phyloP scores from a whole-genome alignment of 2,329 filamentous ascomycete species.

The Fusarium newnesense region DNA sequence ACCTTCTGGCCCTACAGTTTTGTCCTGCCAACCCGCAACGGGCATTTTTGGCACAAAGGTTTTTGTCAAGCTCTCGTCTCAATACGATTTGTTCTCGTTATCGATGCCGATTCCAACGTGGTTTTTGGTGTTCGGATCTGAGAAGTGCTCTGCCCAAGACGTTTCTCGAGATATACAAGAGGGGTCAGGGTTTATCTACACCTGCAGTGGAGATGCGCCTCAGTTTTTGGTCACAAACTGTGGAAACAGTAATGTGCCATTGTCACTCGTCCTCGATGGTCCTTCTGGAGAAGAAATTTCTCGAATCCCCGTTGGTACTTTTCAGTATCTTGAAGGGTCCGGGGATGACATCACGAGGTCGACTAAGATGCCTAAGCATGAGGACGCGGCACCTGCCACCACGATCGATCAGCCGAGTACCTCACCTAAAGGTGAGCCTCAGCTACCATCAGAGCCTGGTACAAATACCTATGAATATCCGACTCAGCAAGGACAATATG shows the following conservation, averaged over 20 bases:
- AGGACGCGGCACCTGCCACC: slow-evolving; percentile 50
- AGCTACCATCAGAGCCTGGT: slow-evolving; percentile 51
- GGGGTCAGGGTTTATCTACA: slow-evolving; percentile 73
- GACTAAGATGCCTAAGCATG: slow-evolving; percentile 51
- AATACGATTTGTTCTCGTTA: slow-evolving; percentile 75
- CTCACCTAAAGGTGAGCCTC: slow-evolving; percentile 55
- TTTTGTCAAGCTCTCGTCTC: slow-evolving; percentile 77
- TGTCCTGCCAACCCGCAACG: slow-evolving; percentile 75
- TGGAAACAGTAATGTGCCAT: slow-evolving; percentile 61
- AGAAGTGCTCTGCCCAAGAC: slow-evolving; percentile 70
- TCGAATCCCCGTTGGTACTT: slow-evolving; percentile 57
- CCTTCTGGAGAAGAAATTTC: slow-evolving; percentile 64
- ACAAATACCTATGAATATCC: slow-evolving; percentile 61
- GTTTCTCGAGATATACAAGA: slow-evolving; percentile 71
- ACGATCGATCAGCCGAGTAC: slow-evolving; percentile 53
- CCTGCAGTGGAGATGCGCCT: slow-evolving; percentile 78
- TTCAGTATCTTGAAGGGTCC: slow-evolving; percentile 65
- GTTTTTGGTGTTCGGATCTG: slow-evolving; percentile 80
- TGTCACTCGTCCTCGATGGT: slow-evolving; percentile 65
- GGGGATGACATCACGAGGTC: slow-evolving; percentile 55
- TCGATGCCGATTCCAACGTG: slow-evolving; percentile 66
- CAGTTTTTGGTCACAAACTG: slow-evolving; percentile 63
- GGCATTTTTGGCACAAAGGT: slow-evolving; percentile 78
- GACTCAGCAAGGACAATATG: slow-evolving; percentile 54
- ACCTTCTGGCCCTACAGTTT: slow-evolving; percentile 67